Conservation (phyloP, 257 asterid species). For the Forsythia suspensa region DNA sequence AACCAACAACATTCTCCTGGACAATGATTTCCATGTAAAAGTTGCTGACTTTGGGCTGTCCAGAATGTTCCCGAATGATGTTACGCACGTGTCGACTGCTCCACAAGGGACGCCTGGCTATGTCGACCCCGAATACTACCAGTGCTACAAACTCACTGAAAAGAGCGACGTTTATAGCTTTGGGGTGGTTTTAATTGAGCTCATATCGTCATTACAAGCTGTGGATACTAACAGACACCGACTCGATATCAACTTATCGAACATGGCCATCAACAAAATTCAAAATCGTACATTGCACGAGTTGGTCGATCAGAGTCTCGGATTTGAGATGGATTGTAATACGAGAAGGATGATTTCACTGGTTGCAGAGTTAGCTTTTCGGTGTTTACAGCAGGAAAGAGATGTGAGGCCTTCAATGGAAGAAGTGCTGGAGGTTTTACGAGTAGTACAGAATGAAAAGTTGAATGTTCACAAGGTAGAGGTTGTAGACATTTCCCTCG, state of each 20-base stretch:
- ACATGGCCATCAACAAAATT: conserved; percentile 75
- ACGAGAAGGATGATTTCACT: conserved; percentile 44
- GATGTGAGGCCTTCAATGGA: conserved; percentile 81
- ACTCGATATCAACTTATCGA: conserved; percentile 69
- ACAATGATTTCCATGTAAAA: conserved; percentile 62
- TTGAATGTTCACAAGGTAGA: conserved; percentile 29
- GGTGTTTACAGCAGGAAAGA: conserved; percentile 62
- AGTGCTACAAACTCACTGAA: conserved; percentile 73
- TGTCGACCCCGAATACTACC: conserved; percentile 83
- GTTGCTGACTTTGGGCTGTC: conserved; percentile 93
- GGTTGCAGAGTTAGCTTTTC: conserved; percentile 73
- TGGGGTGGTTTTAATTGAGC: conserved; percentile 83
- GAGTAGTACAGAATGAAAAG: conserved; percentile 42
- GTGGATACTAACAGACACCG: conserved; percentile 72
- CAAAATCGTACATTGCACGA: conserved; percentile 56
- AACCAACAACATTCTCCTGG: conserved; percentile 73
- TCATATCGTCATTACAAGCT: conserved; percentile 71
- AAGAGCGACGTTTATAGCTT: conserved; percentile 84
- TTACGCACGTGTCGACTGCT: conserved; percentile 79
- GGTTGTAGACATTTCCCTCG: conserved; percentile 37
- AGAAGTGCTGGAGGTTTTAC: conserved; percentile 50
- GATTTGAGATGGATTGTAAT: conserved; percentile 38
- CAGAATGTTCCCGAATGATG: conserved; percentile 58
- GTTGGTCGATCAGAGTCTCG: conserved; percentile 62
- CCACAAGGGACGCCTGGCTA: conserved; percentile 96